phyloP scores from a whole-genome alignment of 495 filamentous ascomycete species.

The Sabuloglossum arenarium region DNA sequence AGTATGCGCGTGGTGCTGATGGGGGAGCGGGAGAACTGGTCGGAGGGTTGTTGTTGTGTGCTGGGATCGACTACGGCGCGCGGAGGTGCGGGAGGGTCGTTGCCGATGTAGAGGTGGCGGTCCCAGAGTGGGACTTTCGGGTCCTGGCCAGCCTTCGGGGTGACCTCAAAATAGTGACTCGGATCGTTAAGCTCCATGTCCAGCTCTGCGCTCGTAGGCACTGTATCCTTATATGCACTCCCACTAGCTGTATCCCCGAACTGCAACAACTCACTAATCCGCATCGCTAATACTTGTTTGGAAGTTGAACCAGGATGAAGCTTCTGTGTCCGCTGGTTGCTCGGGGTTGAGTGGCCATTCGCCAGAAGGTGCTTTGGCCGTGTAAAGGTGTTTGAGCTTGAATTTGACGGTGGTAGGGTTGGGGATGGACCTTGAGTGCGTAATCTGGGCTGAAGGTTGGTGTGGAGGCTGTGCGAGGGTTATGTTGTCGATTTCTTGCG shows the following conservation, averaged over 20 bases:
- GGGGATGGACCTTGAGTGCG: not conserved
- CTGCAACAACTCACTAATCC: too few relatives aligned
- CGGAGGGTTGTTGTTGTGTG: too few relatives aligned
- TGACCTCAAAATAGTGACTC: not conserved
- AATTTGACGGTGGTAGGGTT: not conserved
- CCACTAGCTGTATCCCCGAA: not conserved
- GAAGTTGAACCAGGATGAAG: too few relatives aligned
- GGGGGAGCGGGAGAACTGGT: too few relatives aligned
- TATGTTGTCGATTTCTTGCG: not conserved
- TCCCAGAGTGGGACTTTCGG: not conserved
- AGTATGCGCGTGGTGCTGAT: too few relatives aligned
- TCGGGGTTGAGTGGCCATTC: too few relatives aligned
- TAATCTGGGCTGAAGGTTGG: not conserved
- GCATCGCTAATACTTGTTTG: too few relatives aligned
- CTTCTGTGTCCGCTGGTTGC: too few relatives aligned
- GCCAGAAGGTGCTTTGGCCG: not conserved
- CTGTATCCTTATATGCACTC: not conserved
- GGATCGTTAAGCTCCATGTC: not conserved
- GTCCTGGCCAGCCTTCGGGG: not conserved
- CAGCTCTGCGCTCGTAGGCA: not conserved
- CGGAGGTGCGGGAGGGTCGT: not conserved
- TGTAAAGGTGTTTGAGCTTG: not conserved
- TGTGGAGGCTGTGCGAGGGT: not conserved
- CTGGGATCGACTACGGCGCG: too few relatives aligned
- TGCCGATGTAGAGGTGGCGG: not conserved